Conservation (phyloP, 2,329 filamentous ascomycete genomes). For the Microsporum audouinii region DNA sequence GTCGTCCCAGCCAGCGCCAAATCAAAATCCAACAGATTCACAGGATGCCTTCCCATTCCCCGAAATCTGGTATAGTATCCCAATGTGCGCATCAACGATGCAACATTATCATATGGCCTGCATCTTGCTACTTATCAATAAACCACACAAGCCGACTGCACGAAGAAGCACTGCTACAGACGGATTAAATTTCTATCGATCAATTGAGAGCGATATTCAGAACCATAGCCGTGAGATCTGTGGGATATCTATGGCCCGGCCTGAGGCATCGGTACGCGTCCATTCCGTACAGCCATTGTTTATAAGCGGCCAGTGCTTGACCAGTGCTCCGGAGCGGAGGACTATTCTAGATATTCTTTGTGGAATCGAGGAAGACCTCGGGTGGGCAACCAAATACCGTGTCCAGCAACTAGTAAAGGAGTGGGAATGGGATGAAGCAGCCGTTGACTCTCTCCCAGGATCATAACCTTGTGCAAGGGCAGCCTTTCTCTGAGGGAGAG, state of each 20-base stretch:
- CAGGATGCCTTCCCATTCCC: constrained; percentile 33
- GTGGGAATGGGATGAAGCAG: constrained; percentile 24
- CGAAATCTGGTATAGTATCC: constrained; percentile 54
- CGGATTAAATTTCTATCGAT: constrained; percentile 47
- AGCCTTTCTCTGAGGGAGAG: not conserved
- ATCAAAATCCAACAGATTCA: constrained; percentile 20
- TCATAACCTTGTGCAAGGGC: not conserved
- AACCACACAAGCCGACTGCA: constrained; percentile 35
- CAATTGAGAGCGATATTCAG: constrained; percentile 44
- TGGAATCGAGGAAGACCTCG: constrained; percentile 52
- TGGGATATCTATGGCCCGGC: constrained; percentile 47
- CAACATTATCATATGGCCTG: constrained; percentile 37
- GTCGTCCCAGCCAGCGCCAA: constrained; percentile 18
- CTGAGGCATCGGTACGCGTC: constrained; percentile 48
- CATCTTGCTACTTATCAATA: constrained; percentile 34
- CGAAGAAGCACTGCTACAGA: constrained; percentile 42
- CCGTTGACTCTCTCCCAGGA: not conserved
- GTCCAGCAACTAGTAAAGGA: constrained; percentile 41
- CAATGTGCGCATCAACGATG: constrained; percentile 54
- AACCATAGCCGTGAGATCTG: constrained; percentile 52
- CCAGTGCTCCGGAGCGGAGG: constrained; percentile 42
- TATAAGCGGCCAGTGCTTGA: constrained; percentile 51
- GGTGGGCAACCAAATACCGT: constrained; percentile 53
- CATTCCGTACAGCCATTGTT: constrained; percentile 52
- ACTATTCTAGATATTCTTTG: constrained; percentile 45